Evolutionary conservation across 768 basidiomycete genomes (phyloP), one percentile per base, ranked within the genome.

Genomic region (Phanerochaete sordida): DNA sequence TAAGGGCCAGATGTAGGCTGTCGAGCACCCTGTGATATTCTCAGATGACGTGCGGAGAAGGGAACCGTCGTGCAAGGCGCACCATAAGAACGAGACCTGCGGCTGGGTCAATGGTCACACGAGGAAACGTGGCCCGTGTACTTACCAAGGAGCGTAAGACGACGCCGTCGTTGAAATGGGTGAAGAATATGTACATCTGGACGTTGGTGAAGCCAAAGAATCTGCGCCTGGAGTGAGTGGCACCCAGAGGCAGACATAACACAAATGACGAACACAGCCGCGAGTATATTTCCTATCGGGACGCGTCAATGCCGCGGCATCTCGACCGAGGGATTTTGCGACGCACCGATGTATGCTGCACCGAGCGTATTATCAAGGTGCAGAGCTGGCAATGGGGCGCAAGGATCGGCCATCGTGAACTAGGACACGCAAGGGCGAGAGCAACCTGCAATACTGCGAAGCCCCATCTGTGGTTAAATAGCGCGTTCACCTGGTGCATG

Each of bases 1-100:
- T 65, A 28, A 68, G 50, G 13, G 48, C 56, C 0, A 65, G 39
- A 43, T 70, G 69, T 0, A 65, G 9, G 0, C 60, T 62, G 45
- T 70, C 67, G 0, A 70, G 60, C 12, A 61, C 30, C 68, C 68
- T 69, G 26, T 2, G n/a, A n/a, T n/a, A n/a, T n/a, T n/a, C n/a
- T n/a, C n/a, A n/a, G n/a, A n/a, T n/a, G n/a, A n/a, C n/a, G n/a
- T n/a, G n/a, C n/a, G n/a, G n/a, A n/a, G n/a, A n/a, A n/a, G n/a
- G n/a, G n/a, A n/a, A n/a, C n/a, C n/a, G n/a, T n/a, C n/a, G n/a
- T n/a, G n/a, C n/a, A n/a, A n/a, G n/a, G n/a, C 28, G 11, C 52
- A 60, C 62, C 63, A 59, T 13, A 56, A 44, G n/a, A 58, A 39
- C 21, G 30, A 30, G 47, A 59, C 46, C 57, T 59, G 26, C 6